phyloP scores from a whole-genome alignment of 306 rosid genomes.

The Trifolium pratense region DNA sequence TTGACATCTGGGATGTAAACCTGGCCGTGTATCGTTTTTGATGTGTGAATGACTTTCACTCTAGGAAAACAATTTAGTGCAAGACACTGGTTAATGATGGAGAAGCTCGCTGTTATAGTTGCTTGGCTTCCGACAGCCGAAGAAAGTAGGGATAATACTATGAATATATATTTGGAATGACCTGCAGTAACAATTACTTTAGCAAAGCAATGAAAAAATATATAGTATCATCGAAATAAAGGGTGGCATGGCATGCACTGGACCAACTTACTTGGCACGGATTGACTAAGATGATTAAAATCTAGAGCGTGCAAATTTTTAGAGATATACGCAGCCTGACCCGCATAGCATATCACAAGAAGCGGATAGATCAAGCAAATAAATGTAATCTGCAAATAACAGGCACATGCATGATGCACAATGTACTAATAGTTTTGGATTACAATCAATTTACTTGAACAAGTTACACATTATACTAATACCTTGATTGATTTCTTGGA shows the following conservation, averaged over 20 bases:
- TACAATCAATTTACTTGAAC: background rate
- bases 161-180: conserved; percentile 51
- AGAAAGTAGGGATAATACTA: conserved; percentile 62
- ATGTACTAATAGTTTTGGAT: conserved; percentile 31
- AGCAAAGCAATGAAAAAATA: conserved; percentile 17
- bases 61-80: conserved; percentile 91
- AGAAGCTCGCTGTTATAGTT: conserved; percentile 83
- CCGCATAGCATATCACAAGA: conserved; percentile 74
- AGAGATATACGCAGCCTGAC: conserved; percentile 83
- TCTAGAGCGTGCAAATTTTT: conserved; percentile 46
- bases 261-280: conserved; percentile 67
- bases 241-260: background rate
- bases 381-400: conserved; percentile 63
- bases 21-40: conserved; percentile 73
- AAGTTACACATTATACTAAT: background rate
- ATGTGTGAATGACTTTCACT: conserved; percentile 91
- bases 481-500: conserved; percentile 80
- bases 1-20: conserved; percentile 90
- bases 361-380: conserved; percentile 80
- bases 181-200: conserved; percentile 51
- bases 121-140: conserved; percentile 95
- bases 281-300: conserved; percentile 66
- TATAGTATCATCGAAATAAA: conserved; percentile 1
- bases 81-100: conserved; percentile 80
- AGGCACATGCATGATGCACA: conserved; percentile 33